Evolutionary conservation across 495 filamentous ascomycete genomes (phyloP).

Genomic region (Penicillium ochrochloron): DNA sequence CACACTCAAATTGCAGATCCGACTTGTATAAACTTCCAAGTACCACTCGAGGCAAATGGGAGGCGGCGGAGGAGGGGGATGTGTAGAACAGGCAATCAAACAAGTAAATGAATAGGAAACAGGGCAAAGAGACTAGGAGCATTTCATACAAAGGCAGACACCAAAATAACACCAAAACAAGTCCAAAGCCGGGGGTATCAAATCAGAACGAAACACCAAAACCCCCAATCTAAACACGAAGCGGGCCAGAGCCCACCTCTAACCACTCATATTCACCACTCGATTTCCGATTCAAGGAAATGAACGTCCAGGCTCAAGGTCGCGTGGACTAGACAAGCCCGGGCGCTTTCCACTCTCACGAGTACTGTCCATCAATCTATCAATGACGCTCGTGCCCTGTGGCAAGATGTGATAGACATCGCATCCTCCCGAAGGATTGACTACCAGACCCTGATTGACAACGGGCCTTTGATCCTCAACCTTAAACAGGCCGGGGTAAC

Average conservation of each 20-base stretch:
- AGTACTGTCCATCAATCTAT: constrained; percentile 2
- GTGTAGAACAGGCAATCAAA: neutral
- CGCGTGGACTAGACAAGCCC: neutral
- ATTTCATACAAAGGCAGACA: neutral
- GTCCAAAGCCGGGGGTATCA: constrained; percentile 28
- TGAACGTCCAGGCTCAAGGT: neutral
- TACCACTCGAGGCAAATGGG: neutral
- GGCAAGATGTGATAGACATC: neutral
- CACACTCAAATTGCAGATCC: constrained; percentile 5
- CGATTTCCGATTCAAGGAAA: constrained; percentile 10
- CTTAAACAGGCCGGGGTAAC: neutral
- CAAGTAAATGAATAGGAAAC: neutral
- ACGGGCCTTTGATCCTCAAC: neutral
- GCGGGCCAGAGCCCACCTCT: constrained; percentile 4
- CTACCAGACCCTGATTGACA: constrained; percentile 1
- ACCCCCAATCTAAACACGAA: constrained; percentile 11
- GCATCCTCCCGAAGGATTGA: neutral
- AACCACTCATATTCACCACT: constrained; percentile 9
- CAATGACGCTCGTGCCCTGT: constrained; percentile 10
- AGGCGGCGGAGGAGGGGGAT: neutral
- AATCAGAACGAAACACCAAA: constrained; percentile 25
- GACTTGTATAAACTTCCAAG: neutral
- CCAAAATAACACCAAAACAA: constrained; percentile 12
- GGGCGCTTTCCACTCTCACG: neutral
- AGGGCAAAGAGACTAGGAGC: constrained; percentile 1